Percentiles rank a stretch among this genome's conserved stretches.
These are phyloP conservation scores for Termitomyces sp. DNA, from an alignment of 768 basidiomycete genomes.

Conservation along the genomic window DNA sequence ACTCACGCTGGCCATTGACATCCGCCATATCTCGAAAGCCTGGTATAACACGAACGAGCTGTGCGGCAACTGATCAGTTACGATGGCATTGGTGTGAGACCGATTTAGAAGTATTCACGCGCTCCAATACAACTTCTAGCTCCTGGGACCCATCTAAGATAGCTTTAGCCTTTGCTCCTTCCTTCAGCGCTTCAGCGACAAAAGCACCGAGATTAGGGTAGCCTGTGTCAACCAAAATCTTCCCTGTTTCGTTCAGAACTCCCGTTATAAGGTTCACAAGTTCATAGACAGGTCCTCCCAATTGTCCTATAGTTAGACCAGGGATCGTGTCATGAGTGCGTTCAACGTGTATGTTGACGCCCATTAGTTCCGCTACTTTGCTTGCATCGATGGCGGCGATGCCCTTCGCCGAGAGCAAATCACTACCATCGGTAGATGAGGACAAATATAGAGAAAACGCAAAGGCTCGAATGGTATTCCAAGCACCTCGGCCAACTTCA, in stretches of 20 bases:
- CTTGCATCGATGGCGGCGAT: slow-evolving; percentile 50
- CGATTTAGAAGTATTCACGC: slow-evolving; percentile 38
- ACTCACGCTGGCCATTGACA: slow-evolving; percentile 62
- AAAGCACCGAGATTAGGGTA: slow-evolving; percentile 74
- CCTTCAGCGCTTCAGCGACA: slow-evolving; percentile 63
- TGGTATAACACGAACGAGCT: slow-evolving; percentile 78
- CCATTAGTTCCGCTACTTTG: slow-evolving; percentile 72
- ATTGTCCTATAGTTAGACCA: slow-evolving; percentile 70
- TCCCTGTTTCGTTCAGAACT: slow-evolving; percentile 72
- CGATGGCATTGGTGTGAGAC: neutral
- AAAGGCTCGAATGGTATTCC: slow-evolving; percentile 78
- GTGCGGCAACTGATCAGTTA: slow-evolving; percentile 12
- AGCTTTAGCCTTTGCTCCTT: slow-evolving; percentile 35
- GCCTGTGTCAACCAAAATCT: slow-evolving; percentile 53
- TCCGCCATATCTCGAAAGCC: slow-evolving; percentile 77
- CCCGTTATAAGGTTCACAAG: slow-evolving; percentile 64
- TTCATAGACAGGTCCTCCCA: slow-evolving; percentile 72
- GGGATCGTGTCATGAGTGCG: slow-evolving; percentile 63
- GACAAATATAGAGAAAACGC: slow-evolving; percentile 70
- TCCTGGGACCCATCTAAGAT: slow-evolving; percentile 29
- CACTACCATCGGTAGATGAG: slow-evolving; percentile 51
- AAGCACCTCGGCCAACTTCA: slow-evolving; percentile 76
- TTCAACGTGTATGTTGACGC: slow-evolving; percentile 68
- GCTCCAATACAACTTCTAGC: slow-evolving; percentile 61
- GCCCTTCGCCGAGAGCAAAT: slow-evolving; percentile 65